Percentiles rank a stretch among this genome's conserved stretches.
Conservation (phyloP, 441 rosid genomes). For the Omphalea diandra region DNA sequence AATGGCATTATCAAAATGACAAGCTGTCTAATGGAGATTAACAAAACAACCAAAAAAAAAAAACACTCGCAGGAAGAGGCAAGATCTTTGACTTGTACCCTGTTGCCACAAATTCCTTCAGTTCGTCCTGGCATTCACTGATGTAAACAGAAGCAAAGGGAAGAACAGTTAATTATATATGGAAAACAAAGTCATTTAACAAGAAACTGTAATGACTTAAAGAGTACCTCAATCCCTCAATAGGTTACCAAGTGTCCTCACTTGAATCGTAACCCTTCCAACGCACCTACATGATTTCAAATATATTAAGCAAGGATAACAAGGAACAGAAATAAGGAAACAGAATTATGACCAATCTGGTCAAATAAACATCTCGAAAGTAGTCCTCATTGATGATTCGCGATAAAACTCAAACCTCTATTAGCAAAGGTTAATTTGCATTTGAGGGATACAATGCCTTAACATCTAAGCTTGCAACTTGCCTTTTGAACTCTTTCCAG, state of each 20-base stretch:
- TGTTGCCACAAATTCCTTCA: conserved; percentile 35
- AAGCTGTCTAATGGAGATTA: background rate
- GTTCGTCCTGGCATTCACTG: conserved; percentile 32
- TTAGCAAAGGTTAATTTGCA: background rate
- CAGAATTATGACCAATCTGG: background rate
- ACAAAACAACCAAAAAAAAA: background rate
- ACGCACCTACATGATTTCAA: conserved; percentile 8
- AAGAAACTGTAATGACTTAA: background rate
- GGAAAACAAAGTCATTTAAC: background rate
- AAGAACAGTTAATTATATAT: background rate
- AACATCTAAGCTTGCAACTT: background rate
- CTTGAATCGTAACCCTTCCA: conserved; percentile 18
- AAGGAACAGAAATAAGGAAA: background rate
- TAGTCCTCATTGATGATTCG: background rate
- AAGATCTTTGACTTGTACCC: conserved; percentile 28
- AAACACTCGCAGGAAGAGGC: conserved; percentile 42
- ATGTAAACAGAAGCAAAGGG: background rate
- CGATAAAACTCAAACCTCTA: background rate
- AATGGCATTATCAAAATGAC: background rate
- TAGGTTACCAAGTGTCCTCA: conserved; percentile 45
- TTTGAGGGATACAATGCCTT: background rate
- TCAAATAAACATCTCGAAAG: background rate
- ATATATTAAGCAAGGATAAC: background rate
- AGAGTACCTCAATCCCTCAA: conserved; percentile 32
- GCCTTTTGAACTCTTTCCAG: background rate